Conservation (phyloP, 1,139 yeast genomes). For the Debaryomyces singareniensis region DNA sequence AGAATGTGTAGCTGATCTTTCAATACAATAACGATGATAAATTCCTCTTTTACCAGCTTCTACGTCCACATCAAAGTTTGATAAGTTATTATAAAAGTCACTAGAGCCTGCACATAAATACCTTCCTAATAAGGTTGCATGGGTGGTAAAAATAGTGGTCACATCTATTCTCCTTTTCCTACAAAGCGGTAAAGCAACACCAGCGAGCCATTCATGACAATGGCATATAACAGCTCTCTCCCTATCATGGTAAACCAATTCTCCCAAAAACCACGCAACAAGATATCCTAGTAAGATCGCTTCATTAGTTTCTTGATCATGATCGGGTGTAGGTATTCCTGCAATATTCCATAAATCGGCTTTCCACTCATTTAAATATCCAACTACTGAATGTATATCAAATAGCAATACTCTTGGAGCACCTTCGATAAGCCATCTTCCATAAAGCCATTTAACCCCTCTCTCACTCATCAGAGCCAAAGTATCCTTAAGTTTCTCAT, state of each 20-base stretch:
- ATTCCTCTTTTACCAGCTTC: slow-evolving; percentile 98
- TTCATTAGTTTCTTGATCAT: slow-evolving; percentile 83
- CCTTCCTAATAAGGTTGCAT: slow-evolving; percentile 91
- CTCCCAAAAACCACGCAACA: slow-evolving; percentile 97
- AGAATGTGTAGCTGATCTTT: slow-evolving; percentile 92
- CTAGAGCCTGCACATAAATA: slow-evolving; percentile 95
- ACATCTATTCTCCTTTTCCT: slow-evolving; percentile 88
- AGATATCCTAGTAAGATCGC: slow-evolving; percentile 89
- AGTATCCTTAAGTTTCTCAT: slow-evolving; percentile 53
- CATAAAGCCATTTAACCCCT: slow-evolving; percentile 81
- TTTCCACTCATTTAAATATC: slow-evolving; percentile 84
- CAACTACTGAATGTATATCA: slow-evolving; percentile 71
- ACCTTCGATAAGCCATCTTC: slow-evolving; percentile 96
- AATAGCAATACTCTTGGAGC: slow-evolving; percentile 90
- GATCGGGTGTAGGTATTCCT: slow-evolving; percentile 90
- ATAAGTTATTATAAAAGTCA: slow-evolving; percentile 89
- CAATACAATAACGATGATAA: slow-evolving; percentile 94
- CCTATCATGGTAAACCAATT: slow-evolving; percentile 73
- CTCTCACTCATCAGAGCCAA: slow-evolving; percentile 70
- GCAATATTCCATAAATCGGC: slow-evolving; percentile 86
- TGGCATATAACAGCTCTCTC: slow-evolving; percentile 89
- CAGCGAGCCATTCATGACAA: slow-evolving; percentile 98
- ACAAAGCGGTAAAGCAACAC: slow-evolving; percentile 90
- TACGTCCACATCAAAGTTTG: slow-evolving; percentile 89
- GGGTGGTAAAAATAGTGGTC: slow-evolving; percentile 94